Evolutionary conservation across 208 protist species (phyloP).

Genomic region (Trypanosoma boissoni): DNA sequence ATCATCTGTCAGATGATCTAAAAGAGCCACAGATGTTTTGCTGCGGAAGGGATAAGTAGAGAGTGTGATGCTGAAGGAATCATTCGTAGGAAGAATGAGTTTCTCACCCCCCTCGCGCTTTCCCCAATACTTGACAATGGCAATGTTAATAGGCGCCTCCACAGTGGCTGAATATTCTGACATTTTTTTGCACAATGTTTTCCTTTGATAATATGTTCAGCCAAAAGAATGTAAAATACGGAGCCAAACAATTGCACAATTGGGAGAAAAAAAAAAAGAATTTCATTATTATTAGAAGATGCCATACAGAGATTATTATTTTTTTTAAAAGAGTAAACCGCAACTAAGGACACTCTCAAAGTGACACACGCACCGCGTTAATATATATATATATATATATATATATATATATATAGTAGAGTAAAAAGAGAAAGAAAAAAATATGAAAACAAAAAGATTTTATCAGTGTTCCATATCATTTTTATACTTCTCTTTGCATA

Average conservation of each 20-base stretch:
- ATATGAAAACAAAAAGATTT: background rate
- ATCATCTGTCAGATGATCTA: constrained; percentile 67
- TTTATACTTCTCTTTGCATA: background rate
- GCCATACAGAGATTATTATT: too few relatives aligned
- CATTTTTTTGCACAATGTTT: constrained; percentile 1
- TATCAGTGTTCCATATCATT: too few relatives aligned
- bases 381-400: background rate
- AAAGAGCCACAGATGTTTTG: constrained; percentile 92
- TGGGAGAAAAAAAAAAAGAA: background rate
- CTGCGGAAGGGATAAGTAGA: constrained; percentile 92
- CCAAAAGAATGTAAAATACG: constrained; percentile 19
- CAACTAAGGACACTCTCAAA: too few relatives aligned
- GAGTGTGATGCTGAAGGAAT: constrained; percentile 97
- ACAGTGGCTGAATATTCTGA: constrained; percentile 67
- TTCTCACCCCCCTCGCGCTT: constrained; percentile 95
- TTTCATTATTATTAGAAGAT: background rate
- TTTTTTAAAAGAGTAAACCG: too few relatives aligned
- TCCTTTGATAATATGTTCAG: constrained; percentile 3
- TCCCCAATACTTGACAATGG: constrained; percentile 99
- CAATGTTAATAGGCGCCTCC: constrained; percentile 98
- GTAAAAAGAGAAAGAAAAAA: background rate
- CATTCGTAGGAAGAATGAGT: constrained; percentile 94
- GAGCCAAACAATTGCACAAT: background rate
- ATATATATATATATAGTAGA: background rate
- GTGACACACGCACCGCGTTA: too few relatives aligned